Conservation (phyloP, 805 yeast species). For the Candida multigemmis region DNA sequence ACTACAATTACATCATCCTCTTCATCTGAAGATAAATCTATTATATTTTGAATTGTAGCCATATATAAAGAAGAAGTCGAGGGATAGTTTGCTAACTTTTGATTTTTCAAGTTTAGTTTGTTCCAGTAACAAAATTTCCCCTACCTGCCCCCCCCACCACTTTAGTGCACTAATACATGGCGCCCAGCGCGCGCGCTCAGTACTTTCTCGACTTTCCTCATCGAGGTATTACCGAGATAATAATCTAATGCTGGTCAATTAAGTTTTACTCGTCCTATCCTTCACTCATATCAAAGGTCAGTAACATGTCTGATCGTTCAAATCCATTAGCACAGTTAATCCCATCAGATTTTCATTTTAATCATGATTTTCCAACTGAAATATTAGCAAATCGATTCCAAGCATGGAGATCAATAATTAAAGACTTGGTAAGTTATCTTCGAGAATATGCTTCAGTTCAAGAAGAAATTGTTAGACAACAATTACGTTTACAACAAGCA, state of each 20-base stretch:
- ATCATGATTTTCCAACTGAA: constrained; percentile 66
- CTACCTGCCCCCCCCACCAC: no score
- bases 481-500: constrained; percentile 71
- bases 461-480: constrained; percentile 83
- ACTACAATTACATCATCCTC: constrained; percentile 29
- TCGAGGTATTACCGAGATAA: no score
- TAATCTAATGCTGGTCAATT: no score
- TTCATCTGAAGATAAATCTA: constrained; percentile 12
- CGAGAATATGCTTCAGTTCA: constrained; percentile 76
- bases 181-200: constrained; percentile 1
- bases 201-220: background rate
- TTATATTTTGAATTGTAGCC: constrained; percentile 8
- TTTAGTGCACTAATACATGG: no score
- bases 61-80: no score
- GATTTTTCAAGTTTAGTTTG: no score
- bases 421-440: constrained; percentile 65
- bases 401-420: constrained; percentile 78
- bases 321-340: constrained; percentile 33
- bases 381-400: constrained; percentile 73
- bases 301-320: constrained; percentile 6
- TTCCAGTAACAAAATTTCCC: no score
- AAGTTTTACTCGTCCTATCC: background rate
- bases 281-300: background rate
- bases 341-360: constrained; percentile 24
- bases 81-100: no score